phyloP scores from a whole-genome alignment of 73 alveolate genomes.

The Stentor roeselii region DNA sequence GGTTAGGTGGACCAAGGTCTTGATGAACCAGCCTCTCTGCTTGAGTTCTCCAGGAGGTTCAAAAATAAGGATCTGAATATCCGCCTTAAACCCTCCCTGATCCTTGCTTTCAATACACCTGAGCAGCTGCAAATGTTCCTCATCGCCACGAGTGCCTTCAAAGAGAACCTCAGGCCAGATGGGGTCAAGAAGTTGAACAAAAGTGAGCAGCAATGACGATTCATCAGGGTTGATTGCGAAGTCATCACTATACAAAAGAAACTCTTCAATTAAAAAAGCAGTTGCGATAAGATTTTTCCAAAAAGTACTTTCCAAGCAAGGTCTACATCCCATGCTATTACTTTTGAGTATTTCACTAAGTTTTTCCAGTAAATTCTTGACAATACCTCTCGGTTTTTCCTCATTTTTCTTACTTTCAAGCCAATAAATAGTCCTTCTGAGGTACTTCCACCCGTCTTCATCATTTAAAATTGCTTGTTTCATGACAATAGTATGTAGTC shows the following conservation, averaged over 20 bases:
- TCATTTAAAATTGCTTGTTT: constrained; percentile 23
- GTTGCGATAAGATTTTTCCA: constrained; percentile 1
- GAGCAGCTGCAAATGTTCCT: constrained; percentile 14
- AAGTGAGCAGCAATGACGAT: neutral
- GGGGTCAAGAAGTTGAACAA: constrained; percentile 14
- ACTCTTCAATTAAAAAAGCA: neutral
- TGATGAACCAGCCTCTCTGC: constrained; percentile 9
- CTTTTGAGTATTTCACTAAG: neutral
- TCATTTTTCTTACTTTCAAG: neutral
- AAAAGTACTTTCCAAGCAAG: neutral
- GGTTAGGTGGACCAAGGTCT: neutral
- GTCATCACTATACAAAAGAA: neutral
- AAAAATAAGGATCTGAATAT: constrained; percentile 14
- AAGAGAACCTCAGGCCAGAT: constrained; percentile 23
- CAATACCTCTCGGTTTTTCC: constrained; percentile 16
- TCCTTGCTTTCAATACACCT: neutral
- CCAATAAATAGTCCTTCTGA: constrained; percentile 12
- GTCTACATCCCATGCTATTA: constrained; percentile 22
- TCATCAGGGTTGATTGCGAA: neutral
- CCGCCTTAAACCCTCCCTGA: constrained; percentile 2
- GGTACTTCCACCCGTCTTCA: constrained; percentile 21
- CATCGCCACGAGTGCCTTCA: neutral
- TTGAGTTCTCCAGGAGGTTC: constrained; percentile 28
- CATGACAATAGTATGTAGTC: constrained; percentile 20
- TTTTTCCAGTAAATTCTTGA: constrained; percentile 5